Base-by-base conservation (phyloP, 2,329 filamentous ascomycete genomes). In the Trichothecium sympodiale region DNA sequence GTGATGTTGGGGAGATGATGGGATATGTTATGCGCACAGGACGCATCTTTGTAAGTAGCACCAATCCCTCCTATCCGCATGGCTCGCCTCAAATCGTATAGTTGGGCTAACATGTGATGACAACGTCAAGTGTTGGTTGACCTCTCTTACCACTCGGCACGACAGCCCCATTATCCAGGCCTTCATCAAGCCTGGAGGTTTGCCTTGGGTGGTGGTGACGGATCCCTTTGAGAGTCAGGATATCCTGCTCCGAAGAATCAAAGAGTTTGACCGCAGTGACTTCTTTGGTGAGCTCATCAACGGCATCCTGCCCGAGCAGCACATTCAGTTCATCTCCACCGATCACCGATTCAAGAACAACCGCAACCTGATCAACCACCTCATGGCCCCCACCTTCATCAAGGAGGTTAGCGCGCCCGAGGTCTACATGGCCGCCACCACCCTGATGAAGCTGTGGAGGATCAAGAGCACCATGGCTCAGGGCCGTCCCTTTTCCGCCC, bases 81-180 rank as follows among this genome's bases (percentile, higher is more conserved):
- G n/a, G n/a, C n/a, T n/a, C n/a, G n/a, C n/a, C n/a, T n/a, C n/a
- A n/a, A 16, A 14, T 8, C n/a, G 23, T 28, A 27, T 25, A 51
- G 16, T 29, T 29, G 31, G 33, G 20, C 33, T 25, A 38, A 39
- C 30, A 38, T 35, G 33, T 39, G 35, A 41, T 43, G 29, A n/a
- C n/a, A 30, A 26, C 12, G 27, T 37, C 29, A 17, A 3, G 50
- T 52, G 46, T 39, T 56, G 52, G 53, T 43, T 55, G 14, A 53
- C 50, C 4, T 57, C 54, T n/a, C 41, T 56, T 10, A 51, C 48
- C 3, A 38, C 38, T 15, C 49, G 50, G 8, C 50, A 59, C 29
- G 44, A 60, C 8, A 57, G 56, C n/a, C 61, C 64, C 0, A 56
- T 70, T 38, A 45, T 61, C 6, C 68, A 72, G 41, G 49, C 62